Evolutionary conservation across 2,329 filamentous ascomycete genomes (phyloP).

Genomic region (Aspergillus unguis): DNA sequence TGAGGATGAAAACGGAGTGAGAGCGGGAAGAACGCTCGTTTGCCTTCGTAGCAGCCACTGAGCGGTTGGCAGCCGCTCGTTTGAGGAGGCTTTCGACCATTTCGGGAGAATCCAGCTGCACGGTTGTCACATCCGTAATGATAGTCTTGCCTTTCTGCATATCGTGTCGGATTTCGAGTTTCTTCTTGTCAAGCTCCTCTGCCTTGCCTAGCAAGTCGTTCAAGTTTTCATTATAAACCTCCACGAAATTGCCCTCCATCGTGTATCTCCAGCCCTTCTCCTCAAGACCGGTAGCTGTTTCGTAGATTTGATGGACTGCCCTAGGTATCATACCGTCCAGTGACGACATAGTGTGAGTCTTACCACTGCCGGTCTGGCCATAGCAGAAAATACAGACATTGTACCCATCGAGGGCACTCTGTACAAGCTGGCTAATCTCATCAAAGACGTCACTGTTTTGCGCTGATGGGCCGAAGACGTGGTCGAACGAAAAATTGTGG

Average conservation of each 20-base stretch:
- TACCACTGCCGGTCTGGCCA: slow-evolving; percentile 93
- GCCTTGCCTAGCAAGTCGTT: slow-evolving; percentile 79
- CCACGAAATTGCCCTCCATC: slow-evolving; percentile 92
- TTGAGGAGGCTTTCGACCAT: slow-evolving; percentile 77
- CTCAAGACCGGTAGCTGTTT: slow-evolving; percentile 75
- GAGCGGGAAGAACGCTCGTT: slow-evolving; percentile 93
- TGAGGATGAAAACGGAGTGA: slow-evolving; percentile 92
- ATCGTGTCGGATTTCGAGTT: slow-evolving; percentile 87
- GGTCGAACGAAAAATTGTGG: slow-evolving; percentile 85
- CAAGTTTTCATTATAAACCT: slow-evolving; percentile 97
- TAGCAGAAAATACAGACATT: slow-evolving; percentile 99
- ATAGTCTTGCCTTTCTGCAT: slow-evolving; percentile 74
- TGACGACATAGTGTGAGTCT: slow-evolving; percentile 94
- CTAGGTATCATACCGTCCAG: slow-evolving; percentile 91
- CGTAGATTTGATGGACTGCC: slow-evolving; percentile 90
- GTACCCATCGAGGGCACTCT: slow-evolving; percentile 93
- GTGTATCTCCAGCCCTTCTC: slow-evolving; percentile 93
- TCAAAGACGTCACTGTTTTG: slow-evolving; percentile 87
- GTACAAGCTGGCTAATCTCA: slow-evolving; percentile 94
- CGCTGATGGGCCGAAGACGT: slow-evolving; percentile 76
- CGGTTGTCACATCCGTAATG: slow-evolving; percentile 74
- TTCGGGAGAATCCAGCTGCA: slow-evolving; percentile 72
- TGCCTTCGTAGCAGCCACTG: slow-evolving; percentile 93
- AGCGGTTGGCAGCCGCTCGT: slow-evolving; percentile 79
- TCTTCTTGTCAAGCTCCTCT: slow-evolving; percentile 71